Base-by-base conservation (phyloP, 768 basidiomycete species). In the Phanerodontia chrysosporium region DNA sequence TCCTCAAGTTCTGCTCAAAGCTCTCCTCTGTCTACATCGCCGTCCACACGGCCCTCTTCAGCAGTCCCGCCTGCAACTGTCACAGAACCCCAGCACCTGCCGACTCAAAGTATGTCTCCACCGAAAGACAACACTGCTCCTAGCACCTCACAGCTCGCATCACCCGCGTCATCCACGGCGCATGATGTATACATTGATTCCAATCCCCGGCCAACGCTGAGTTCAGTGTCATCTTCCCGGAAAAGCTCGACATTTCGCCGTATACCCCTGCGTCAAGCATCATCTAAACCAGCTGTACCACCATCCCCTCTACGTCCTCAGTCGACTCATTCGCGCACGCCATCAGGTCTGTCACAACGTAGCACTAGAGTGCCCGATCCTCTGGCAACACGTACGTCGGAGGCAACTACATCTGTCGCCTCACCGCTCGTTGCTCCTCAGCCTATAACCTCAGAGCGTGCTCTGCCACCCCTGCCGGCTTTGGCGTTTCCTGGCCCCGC, bases 211-310 rank as follows among this genome's bases (percentile, higher is more conserved):
- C 58, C 65, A 5, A 25, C 63, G 1, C 56, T 27, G 18, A 22
- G 10, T 16, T 13, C 55, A 9, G 18, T 53, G 12, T 16, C 63
- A 2, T 53, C 66, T 10, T 57, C 68, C 10, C 67, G 75, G 48
- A 82, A 75, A 61, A 64, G 75, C 2, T 80, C 84, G 0, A 83
- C 82, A 0, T 83, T 85, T 67, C 77, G 84, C 27, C 81, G 77
- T 49, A 65, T 85, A 21, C 80, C 80, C 24, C 70, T 76, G 39
- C 69, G 72, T 5, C 25, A 60, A 18, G 30, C 69, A n/a, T 59
- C 70, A 29, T 14, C 67, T 58, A 48, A 66, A 25, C 57, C 65
- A 4, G 59, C 71, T 1, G 25, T 72, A 13, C 63, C 70, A 14
- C 67, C 73, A 1, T 78, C 77, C 14, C 72, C 77, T 8, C 65